A percentile compares a stretch with the other conserved stretches of the same genome.
These are phyloP conservation scores for Triticum turgidum DNA, from an alignment of 176 grass and related monocot species.

Conservation along the genomic window DNA sequence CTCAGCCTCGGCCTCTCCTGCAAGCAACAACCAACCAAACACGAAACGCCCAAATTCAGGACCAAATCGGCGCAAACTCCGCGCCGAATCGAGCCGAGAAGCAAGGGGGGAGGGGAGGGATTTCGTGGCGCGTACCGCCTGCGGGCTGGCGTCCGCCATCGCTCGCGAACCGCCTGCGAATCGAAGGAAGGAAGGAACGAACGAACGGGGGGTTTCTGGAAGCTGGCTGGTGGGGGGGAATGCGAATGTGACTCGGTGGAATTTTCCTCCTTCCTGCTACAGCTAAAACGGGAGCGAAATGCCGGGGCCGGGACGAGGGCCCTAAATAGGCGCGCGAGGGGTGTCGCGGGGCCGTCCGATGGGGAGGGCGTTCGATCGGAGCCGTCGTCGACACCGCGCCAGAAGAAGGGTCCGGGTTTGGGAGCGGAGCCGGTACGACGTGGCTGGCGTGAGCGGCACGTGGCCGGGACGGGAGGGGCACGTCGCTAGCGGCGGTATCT, in stretches of 20 bases:
- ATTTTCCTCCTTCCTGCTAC: background rate
- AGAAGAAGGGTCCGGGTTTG: background rate
- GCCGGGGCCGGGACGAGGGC: background rate
- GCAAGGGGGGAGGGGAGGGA: background rate
- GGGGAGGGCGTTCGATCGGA: background rate
- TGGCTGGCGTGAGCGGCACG: constrained; percentile 24
- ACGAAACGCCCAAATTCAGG: background rate
- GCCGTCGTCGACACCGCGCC: background rate
- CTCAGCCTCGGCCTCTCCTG: constrained; percentile 37
- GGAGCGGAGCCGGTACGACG: background rate
- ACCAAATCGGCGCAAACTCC: constrained; percentile 5
- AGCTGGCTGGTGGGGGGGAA: background rate
- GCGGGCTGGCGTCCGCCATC: constrained; percentile 57
- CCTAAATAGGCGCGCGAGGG: constrained; percentile 3
- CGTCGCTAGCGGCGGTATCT: background rate
- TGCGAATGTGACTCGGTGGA: background rate
- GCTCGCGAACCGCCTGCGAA: background rate
- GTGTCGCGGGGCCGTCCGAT: background rate
- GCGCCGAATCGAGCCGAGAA: background rate
- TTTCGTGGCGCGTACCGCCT: constrained; percentile 21
- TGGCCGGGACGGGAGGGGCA: background rate
- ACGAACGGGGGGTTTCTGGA: background rate
- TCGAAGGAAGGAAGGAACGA: background rate
- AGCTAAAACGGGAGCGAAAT: background rate
- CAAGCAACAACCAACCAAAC: background rate